Base-by-base conservation (phyloP, 306 rosid species). In the Ormosia emarginata region DNA sequence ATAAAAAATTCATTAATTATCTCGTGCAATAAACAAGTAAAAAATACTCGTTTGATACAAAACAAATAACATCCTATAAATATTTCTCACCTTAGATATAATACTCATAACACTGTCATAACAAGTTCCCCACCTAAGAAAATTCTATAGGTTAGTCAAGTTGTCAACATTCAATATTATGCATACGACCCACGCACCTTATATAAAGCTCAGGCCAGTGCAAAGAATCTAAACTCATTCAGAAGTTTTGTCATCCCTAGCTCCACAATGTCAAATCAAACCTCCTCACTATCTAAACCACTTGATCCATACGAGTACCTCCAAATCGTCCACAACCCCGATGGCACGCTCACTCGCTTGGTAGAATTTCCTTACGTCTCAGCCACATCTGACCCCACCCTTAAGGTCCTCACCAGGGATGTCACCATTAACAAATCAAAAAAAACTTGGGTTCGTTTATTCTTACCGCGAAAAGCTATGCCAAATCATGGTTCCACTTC, bases 321-420 rank as follows among this genome's bases (percentile, higher is more conserved):
- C 47, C 79, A 79, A 43, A 8, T 83, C 43, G 1, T 30, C 2
- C 80, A 4, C 12, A 90, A 84, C 32, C 70, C 84, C 0, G 75
- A 88, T 59, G 90, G 84, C 8, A 79, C 88, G 0, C 44, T 90
- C 74, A 72, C 87, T 12, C 80, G 89, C 39, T 8, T 34, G n/a
- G 0, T 0, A 4, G 18, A 74, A 4, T 1, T 3, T 18, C 88
- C 90, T n/a, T 46, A 33, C 32, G 29, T 67, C 1, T 69, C 84
- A 8, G 43, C 89, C 64, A 14, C 84, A 12, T 65, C 81, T 3
- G 81, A 83, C 30, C 29, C 82, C 17, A 74, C 18, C 41, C 79
- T 71, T 5, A 50, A 71, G 0, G 79, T 80, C 32, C 88, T 90
- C 30, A 70, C 91, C 61, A 87, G 81, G 32, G 94, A 90, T 63